These are phyloP conservation scores for Rhizopus delemar DNA, from an alignment of 371 early-diverging fungal genomes.

Conservation along the genomic window DNA sequence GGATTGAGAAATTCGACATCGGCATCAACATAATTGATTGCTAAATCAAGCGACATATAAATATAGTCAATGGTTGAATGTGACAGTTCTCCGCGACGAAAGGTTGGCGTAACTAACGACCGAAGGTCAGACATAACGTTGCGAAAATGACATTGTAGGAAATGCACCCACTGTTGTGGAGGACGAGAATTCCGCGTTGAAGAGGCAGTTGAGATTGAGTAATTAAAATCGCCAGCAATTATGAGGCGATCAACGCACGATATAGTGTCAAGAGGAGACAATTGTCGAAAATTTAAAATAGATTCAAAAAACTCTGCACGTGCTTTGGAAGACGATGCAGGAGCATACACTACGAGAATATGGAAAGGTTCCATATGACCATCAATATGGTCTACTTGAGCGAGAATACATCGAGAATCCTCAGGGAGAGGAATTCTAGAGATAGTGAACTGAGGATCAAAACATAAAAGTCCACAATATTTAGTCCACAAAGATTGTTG, in stretches of 20 bases:
- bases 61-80: conserved; percentile 5
- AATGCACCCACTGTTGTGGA: background rate
- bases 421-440: background rate
- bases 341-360: conserved; percentile 7
- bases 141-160: background rate
- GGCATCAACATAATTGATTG: background rate
- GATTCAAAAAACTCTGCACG: background rate
- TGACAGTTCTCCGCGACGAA: background rate
- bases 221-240: background rate
- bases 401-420: background rate
- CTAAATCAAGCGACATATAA: background rate
- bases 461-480: conserved; percentile 13
- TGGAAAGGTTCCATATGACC: conserved; percentile 9
- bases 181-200: no score
- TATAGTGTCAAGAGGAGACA: background rate
- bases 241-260: background rate
- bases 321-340: background rate
- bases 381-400: background rate
- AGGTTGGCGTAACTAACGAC: background rate
- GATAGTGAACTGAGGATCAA: conserved; percentile 3
- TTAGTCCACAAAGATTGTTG: conserved; percentile 6
- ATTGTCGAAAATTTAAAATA: background rate
- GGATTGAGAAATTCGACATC: background rate
- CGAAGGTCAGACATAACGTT: background rate
- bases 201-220: background rate